These are phyloP conservation scores for Saccharomyces hybrid DNA, from an alignment of 1,139 yeast species.

Conservation along the genomic window DNA sequence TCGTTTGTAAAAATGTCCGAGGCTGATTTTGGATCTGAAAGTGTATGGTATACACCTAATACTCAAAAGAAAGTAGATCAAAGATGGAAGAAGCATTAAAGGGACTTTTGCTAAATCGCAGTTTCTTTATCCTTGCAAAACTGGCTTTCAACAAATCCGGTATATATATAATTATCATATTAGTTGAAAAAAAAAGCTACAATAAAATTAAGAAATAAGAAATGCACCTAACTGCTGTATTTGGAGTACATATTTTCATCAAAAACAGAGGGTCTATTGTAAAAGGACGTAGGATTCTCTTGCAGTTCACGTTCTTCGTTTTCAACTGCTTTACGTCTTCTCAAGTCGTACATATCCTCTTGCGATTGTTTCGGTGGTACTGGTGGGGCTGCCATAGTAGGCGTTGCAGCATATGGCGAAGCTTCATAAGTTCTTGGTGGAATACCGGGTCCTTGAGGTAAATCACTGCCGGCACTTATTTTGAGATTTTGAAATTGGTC, in stretches of 20 bases:
- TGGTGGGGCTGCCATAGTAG: constrained; percentile 11
- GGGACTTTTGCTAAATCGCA: neutral
- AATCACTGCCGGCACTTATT: neutral
- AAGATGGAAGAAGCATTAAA: neutral
- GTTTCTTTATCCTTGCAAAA: neutral
- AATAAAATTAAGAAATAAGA: neutral
- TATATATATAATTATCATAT: neutral
- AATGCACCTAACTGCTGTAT: constrained; percentile 23
- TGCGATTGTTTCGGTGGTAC: constrained; percentile 23
- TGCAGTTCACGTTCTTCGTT: constrained; percentile 21
- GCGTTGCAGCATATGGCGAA: neutral
- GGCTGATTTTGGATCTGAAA: constrained; percentile 46
- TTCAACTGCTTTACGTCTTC: constrained; percentile 9
- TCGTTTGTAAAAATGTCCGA: constrained; percentile 57
- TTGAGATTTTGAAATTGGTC: neutral
- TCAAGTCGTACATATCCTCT: constrained; percentile 3
- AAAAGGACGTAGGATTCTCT: constrained; percentile 32
- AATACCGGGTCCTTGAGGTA: neutral
- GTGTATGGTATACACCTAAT: constrained; percentile 27
- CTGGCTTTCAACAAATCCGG: neutral
- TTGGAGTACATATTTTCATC: constrained; percentile 39
- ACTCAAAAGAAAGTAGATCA: neutral
- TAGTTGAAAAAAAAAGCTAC: neutral
- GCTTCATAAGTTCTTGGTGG: constrained; percentile 4
- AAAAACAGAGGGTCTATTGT: constrained; percentile 40